Evolutionary conservation across 345 rosid genomes (phyloP), one percentile per base, ranked within the genome.

Genomic region (Melastoma malabathricum): DNA sequence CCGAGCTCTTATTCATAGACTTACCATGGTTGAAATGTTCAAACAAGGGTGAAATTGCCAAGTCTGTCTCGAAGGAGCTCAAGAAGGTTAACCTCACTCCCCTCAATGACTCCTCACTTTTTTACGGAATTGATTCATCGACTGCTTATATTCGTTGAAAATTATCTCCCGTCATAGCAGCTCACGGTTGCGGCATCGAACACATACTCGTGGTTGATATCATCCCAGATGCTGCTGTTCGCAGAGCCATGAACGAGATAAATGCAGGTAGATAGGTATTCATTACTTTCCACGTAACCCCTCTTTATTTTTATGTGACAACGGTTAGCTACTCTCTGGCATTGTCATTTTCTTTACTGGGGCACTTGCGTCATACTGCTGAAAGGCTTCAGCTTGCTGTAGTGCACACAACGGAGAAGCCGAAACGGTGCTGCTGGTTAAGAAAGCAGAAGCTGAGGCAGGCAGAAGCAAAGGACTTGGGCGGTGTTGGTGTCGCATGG

Each of bases 381-480:
- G 96, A 93, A 74, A 81, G 99, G 61, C 94, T 93, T 52, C 97
- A 88, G 78, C 97, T 88, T 2, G 97, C 99, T 12, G n/a, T n/a
- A 93, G 95, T 63, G 97, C 88, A 23, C 88, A 93, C 81, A 88
- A 83, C 76, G 99, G 99, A 19, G 97, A 93, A 72, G 97, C 97
- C 3, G 99, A 93, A 76, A 88, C 88, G 77, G 58, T 93, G 43
- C 77, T 93, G 51, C 82, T 62, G 48, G 88, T 93, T 6, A 93
- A 93, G 63, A 85, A 62, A 63, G 99, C 97, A 1, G 97, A 93
- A 61, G 99, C 95, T 0, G 99, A 93, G 23, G 94, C 99, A 93
- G 23, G 94, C 99, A 0, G 99, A 93, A 68, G 68, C 99, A 64
- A 93, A 88, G 75, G 85, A 81, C 71, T 73, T 93, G 10, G 97